Conservation (phyloP, 2,329 filamentous ascomycete species). For the Sclerotinia glacialis region DNA sequence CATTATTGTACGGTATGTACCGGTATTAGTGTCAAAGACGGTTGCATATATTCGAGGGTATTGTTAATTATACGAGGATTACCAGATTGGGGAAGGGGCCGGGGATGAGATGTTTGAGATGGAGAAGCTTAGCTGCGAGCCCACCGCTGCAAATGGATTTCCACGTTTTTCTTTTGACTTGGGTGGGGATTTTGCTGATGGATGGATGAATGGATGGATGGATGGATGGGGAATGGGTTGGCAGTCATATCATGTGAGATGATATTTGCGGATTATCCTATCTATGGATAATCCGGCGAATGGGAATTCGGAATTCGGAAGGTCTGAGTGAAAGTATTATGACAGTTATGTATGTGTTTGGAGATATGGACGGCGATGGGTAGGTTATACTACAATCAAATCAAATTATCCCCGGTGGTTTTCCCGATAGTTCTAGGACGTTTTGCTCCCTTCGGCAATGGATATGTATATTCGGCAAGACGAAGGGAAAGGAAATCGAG, state of each 20-base stretch:
- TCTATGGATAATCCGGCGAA: background rate
- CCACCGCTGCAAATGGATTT: background rate
- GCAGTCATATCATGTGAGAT: background rate
- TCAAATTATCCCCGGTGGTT: no score
- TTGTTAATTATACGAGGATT: background rate
- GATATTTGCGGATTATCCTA: background rate
- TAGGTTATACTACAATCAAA: no score
- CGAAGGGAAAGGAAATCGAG: background rate
- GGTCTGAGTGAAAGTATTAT: background rate
- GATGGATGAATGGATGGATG: background rate
- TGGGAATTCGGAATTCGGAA: background rate
- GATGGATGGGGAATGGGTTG: background rate
- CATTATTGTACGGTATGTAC: background rate
- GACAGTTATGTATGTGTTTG: no score
- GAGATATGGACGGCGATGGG: background rate
- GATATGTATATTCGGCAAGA: no score
- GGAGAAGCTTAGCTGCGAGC: no score
- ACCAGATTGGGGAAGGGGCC: background rate
- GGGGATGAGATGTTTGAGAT: background rate
- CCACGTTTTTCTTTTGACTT: background rate
- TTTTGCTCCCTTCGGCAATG: no score
- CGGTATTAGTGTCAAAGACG: background rate
- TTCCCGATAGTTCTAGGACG: no score
- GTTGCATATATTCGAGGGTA: background rate
- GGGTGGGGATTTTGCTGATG: background rate